Percentiles rank a stretch among this genome's conserved stretches.
Evolutionary conservation across 2,329 filamentous ascomycete species (phyloP).

Genomic region (Talaromyces sp.): DNA sequence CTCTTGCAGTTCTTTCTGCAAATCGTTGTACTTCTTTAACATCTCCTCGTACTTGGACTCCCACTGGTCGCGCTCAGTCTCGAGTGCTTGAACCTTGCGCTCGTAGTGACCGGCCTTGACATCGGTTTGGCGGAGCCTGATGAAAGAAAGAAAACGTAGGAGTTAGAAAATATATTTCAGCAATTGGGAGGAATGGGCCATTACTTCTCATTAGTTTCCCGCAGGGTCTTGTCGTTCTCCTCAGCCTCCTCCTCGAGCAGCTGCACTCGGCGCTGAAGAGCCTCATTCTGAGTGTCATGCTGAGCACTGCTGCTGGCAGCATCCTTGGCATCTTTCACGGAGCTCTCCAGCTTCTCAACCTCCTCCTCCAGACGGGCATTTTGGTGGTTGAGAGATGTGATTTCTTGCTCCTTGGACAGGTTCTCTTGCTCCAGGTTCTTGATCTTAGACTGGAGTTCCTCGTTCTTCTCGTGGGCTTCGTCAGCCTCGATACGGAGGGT

Average conservation of each 20-base stretch:
- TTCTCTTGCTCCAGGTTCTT: constrained; percentile 94
- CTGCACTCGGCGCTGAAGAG: constrained; percentile 87
- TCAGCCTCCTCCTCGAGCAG: constrained; percentile 98
- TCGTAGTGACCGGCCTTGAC: constrained; percentile 99
- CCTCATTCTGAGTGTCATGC: constrained; percentile 88
- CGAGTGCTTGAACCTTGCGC: constrained; percentile 97
- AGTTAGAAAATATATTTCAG: not conserved
- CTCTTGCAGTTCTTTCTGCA: constrained; percentile 89
- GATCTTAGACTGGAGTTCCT: constrained; percentile 84
- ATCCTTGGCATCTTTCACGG: constrained; percentile 85
- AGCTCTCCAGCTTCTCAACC: constrained; percentile 86
- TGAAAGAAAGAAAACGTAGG: constrained; percentile 11
- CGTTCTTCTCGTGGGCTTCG: constrained; percentile 75
- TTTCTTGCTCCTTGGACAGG: constrained; percentile 95
- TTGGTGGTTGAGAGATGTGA: constrained; percentile 94
- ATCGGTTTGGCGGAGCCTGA: constrained; percentile 95
- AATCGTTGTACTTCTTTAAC: constrained; percentile 79
- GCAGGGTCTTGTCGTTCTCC: constrained; percentile 91
- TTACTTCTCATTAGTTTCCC: constrained; percentile 99
- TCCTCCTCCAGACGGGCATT: constrained; percentile 87
- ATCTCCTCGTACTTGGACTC: constrained; percentile 98
- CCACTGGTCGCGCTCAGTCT: constrained; percentile 89
- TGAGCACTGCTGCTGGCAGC: constrained; percentile 78
- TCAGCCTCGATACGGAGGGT: constrained; percentile 92
- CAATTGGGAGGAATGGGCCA: constrained; percentile 41